Evolutionary conservation across 2,329 filamentous ascomycete genomes (phyloP).

Genomic region (Didymella segeticola): DNA sequence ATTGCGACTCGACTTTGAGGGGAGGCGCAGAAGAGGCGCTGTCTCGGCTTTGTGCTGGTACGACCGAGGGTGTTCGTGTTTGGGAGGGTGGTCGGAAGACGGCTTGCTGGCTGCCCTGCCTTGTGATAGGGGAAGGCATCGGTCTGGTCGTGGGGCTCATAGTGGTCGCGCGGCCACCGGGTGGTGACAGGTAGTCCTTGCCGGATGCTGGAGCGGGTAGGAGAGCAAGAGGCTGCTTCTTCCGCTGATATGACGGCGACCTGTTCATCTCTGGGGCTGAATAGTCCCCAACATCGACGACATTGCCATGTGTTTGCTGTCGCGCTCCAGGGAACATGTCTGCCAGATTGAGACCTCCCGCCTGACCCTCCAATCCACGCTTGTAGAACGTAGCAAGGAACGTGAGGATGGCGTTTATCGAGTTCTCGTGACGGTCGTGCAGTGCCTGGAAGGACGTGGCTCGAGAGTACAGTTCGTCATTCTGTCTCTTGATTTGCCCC

Average conservation of each 20-base stretch:
- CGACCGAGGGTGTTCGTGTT: constrained; percentile 22
- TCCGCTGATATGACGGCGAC: constrained; percentile 47
- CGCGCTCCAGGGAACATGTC: constrained; percentile 81
- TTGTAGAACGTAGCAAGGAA: constrained; percentile 97
- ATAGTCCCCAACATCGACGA: constrained; percentile 68
- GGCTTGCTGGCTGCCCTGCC: constrained; percentile 28
- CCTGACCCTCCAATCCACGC: constrained; percentile 86
- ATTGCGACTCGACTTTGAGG: constrained; percentile 52
- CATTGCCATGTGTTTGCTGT: constrained; percentile 61
- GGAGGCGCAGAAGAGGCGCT: constrained; percentile 30
- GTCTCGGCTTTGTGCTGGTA: constrained; percentile 18
- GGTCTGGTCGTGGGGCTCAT: constrained; percentile 40
- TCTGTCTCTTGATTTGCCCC: constrained; percentile 79
- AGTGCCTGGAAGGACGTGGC: constrained; percentile 87
- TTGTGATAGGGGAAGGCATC: constrained; percentile 33
- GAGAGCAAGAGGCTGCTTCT: constrained; percentile 46
- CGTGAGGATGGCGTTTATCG: constrained; percentile 97
- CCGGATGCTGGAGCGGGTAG: constrained; percentile 41
- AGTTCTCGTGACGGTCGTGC: constrained; percentile 96
- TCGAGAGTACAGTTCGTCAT: constrained; percentile 86
- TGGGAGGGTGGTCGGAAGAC: constrained; percentile 34
- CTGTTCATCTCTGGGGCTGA: constrained; percentile 45
- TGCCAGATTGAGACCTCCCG: constrained; percentile 75
- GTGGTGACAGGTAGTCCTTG: constrained; percentile 35
- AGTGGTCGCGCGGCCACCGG: constrained; percentile 38